These are phyloP conservation scores for Agroathelia rolfsii DNA, from an alignment of 1,284 basidiomycete species.

Conservation along the genomic window DNA sequence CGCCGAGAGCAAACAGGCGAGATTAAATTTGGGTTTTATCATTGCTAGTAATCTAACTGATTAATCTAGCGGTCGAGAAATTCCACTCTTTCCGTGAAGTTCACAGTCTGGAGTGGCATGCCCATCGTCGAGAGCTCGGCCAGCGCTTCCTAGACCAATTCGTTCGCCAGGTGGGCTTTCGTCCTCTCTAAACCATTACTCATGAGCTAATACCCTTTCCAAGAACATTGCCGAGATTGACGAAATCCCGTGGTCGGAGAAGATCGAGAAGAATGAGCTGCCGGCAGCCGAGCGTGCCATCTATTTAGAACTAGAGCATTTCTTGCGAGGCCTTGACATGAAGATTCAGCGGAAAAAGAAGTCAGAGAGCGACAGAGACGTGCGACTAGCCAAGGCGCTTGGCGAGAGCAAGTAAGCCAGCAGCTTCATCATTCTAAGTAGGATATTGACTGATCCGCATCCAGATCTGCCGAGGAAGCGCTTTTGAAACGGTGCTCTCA, in stretches of 20 bases:
- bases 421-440: slow-evolving; percentile 4
- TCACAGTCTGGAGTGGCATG: slow-evolving; percentile 87
- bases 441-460: slow-evolving; percentile 9
- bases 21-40: no score
- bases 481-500: slow-evolving; percentile 89
- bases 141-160: slow-evolving; percentile 80
- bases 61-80: slow-evolving; percentile 66
- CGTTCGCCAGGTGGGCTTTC: slow-evolving; percentile 67
- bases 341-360: slow-evolving; percentile 78
- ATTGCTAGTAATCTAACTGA: slow-evolving; percentile 4
- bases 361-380: slow-evolving; percentile 85
- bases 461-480: slow-evolving; percentile 80
- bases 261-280: slow-evolving; percentile 61
- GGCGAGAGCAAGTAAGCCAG: slow-evolving; percentile 74
- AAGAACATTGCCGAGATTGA: slow-evolving; percentile 95
- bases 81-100: slow-evolving; percentile 97
- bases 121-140: slow-evolving; percentile 74
- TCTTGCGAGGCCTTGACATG: slow-evolving; percentile 83
- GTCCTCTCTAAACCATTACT: slow-evolving; percentile 1
- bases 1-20: slow-evolving; percentile 76
- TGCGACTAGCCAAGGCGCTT: slow-evolving; percentile 76
- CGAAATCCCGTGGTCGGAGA: slow-evolving; percentile 76
- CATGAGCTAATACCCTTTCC: slow-evolving; percentile 5
- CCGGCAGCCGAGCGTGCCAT: slow-evolving; percentile 93
- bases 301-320: slow-evolving; percentile 90